Evolutionary conservation across 1,284 basidiomycete genomes (phyloP).

Genomic region (Naganishia cerealis): DNA sequence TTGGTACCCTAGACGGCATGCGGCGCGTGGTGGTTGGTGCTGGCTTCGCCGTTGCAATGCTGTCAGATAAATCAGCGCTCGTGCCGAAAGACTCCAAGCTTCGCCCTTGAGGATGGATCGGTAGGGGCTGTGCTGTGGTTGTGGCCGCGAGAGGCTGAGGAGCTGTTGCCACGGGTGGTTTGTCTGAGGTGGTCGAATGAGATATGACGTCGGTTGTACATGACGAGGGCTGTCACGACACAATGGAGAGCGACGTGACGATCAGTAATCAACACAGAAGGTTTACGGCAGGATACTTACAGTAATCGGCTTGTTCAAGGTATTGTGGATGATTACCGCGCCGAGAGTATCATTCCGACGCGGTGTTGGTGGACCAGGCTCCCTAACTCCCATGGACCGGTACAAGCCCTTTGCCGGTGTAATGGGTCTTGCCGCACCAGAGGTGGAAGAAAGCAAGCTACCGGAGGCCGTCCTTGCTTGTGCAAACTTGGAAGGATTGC

Average conservation of each 20-base stretch:
- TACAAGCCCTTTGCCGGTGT: conserved; percentile 9
- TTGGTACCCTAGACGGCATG: not conserved
- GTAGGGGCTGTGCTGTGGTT: not conserved
- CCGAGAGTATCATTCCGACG: not conserved
- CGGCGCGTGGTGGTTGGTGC: conserved; percentile 3
- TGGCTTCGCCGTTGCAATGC: not conserved
- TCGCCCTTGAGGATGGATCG: not conserved
- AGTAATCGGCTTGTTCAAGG: no score
- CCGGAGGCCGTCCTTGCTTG: conserved; percentile 11
- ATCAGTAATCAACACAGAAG: not conserved
- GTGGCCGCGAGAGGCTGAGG: not conserved
- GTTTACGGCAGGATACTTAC: not conserved
- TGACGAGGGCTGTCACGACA: not conserved
- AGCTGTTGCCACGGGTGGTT: not conserved
- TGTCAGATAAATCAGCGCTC: not conserved
- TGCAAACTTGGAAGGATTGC: conserved; percentile 9
- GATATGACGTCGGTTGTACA: not conserved
- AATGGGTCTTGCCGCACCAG: not conserved
- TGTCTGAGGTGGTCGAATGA: not conserved
- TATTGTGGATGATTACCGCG: no score
- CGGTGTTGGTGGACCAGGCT: not conserved
- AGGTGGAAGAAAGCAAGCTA: not conserved
- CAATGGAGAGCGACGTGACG: not conserved
- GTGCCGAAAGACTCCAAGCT: not conserved
- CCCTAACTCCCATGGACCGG: not conserved